These are phyloP conservation scores for Arthrobotrys sinensis DNA, from an alignment of 2,329 filamentous ascomycete genomes.

Conservation along the genomic window DNA sequence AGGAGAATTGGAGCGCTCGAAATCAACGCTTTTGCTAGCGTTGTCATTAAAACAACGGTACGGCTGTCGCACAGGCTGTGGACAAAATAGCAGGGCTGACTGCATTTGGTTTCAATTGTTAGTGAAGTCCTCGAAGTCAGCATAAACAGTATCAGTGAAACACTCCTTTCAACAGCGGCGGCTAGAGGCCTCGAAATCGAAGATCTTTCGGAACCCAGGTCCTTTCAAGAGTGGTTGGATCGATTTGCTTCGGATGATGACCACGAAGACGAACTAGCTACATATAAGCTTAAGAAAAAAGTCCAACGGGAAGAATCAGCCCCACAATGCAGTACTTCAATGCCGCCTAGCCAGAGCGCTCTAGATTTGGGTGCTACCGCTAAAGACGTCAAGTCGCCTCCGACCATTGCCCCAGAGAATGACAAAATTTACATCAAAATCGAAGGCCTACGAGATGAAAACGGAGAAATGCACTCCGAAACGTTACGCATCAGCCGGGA, in stretches of 20 bases:
- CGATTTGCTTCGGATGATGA: background rate
- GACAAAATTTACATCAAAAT: constrained; percentile 7
- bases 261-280: background rate
- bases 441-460: background rate
- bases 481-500: background rate
- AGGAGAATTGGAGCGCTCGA: background rate
- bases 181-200: background rate
- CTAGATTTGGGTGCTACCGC: background rate
- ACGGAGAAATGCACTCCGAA: background rate
- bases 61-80: too few species aligned
- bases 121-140: background rate
- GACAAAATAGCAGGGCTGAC: too few species aligned
- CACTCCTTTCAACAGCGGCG: background rate
- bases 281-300: background rate
- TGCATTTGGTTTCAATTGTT: too few species aligned
- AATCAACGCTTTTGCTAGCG: background rate
- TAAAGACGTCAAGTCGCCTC: background rate
- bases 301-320: background rate
- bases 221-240: constrained; percentile 3
- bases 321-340: too few species aligned
- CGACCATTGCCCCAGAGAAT: background rate
- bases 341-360: background rate
- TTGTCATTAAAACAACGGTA: background rate
- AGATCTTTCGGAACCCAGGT: background rate
- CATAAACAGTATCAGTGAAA: background rate